Conservation (phyloP, 2,329 filamentous ascomycete species). For the Bertia moriformis region DNA sequence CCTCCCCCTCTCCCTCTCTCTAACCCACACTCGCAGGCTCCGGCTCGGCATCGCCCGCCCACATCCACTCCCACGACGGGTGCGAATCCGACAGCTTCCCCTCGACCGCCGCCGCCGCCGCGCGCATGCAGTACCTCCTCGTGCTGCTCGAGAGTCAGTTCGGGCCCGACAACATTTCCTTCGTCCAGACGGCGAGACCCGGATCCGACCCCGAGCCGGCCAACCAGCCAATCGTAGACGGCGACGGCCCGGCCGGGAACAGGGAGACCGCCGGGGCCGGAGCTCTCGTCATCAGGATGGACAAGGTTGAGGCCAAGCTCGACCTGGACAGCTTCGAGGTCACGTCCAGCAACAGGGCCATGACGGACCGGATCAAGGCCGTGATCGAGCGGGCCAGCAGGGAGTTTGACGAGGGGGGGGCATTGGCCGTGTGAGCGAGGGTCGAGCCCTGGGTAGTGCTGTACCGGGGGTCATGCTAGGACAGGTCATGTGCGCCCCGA, state of each 20-base stretch:
- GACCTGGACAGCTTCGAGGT: conserved; percentile 89
- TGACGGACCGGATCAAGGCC: conserved; percentile 71
- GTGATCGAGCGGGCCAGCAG: conserved; percentile 81
- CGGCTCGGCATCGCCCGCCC: conserved; percentile 37
- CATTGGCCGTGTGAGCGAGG: too few relatives aligned
- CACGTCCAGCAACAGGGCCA: conserved; percentile 64
- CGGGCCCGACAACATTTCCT: conserved; percentile 65
- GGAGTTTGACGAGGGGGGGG: too few relatives aligned
- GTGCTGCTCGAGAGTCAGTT: conserved; percentile 98
- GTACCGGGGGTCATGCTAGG: too few relatives aligned
- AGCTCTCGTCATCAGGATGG: conserved; percentile 70
- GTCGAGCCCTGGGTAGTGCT: too few relatives aligned
- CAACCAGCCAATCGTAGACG: not conserved
- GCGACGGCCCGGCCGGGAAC: not conserved
- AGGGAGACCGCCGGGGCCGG: conserved; percentile 52
- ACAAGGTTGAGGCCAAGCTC: conserved; percentile 73
- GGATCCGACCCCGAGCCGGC: conserved; percentile 19
- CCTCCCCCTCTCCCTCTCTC: conserved; percentile 8
- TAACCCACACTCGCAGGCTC: conserved; percentile 29
- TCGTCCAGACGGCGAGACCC: conserved; percentile 54
- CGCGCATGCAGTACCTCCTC: conserved; percentile 68
- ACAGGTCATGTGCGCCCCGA: too few relatives aligned
- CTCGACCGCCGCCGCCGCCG: conserved; percentile 41
- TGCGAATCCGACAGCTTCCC: not conserved
- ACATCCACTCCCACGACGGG: conserved; percentile 21